Conservation (phyloP, 2,329 filamentous ascomycete genomes). For the Calonectria ilicicola region DNA sequence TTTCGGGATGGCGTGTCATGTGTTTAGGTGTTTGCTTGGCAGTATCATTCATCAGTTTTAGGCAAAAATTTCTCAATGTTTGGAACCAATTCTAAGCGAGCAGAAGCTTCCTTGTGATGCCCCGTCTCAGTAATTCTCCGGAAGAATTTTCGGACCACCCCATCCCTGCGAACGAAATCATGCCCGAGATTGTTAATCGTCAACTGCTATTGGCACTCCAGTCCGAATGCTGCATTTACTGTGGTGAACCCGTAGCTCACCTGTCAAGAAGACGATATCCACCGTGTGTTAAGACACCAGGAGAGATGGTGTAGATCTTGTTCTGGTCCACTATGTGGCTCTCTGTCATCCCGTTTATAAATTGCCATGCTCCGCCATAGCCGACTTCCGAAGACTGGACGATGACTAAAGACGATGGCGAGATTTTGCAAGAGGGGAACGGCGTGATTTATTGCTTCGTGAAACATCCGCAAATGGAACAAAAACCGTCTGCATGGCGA, state of each 20-base stretch:
- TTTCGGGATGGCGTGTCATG: too few relatives aligned
- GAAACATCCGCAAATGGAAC: not conserved
- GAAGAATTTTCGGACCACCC: not conserved
- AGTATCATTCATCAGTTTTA: not conserved
- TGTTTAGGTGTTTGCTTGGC: too few relatives aligned
- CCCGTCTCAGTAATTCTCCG: not conserved
- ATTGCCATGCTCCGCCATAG: not conserved
- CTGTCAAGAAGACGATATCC: not conserved
- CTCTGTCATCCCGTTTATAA: not conserved
- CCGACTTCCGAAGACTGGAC: not conserved
- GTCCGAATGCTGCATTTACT: not conserved
- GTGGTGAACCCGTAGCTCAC: not conserved
- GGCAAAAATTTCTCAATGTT: not conserved
- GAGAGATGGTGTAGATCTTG: not conserved
- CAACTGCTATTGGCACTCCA: not conserved
- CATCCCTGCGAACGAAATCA: not conserved
- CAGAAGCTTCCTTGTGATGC: not conserved
- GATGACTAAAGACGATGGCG: not conserved
- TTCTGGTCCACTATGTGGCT: not conserved
- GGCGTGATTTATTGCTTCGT: not conserved
- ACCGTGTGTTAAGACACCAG: not conserved
- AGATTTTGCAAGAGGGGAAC: not conserved
- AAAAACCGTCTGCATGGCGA: not conserved
- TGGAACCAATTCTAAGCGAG: not conserved
- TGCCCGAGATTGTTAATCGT: not conserved